Percentiles rank a stretch among this genome's conserved stretches.
phyloP scores from a whole-genome alignment of 169 alveolate species.

The Cryptosporidium meleagridis region DNA sequence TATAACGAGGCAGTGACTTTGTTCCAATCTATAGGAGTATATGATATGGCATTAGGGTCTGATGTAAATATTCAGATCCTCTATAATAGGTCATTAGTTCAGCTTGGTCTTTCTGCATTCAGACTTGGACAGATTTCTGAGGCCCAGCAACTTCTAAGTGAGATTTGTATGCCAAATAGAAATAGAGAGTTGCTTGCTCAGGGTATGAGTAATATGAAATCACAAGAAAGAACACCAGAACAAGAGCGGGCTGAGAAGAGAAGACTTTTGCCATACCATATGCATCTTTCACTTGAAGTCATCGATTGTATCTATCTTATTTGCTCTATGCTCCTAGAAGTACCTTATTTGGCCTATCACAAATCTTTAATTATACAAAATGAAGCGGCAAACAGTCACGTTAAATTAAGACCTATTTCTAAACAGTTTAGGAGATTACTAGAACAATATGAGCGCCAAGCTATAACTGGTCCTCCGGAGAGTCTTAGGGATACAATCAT shows the following conservation, averaged over 20 bases:
- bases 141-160: conserved; percentile 91
- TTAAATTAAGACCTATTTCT: conserved; percentile 80
- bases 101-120: conserved; percentile 96
- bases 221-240: conserved; percentile 92
- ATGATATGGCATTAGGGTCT: conserved; percentile 88
- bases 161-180: conserved; percentile 91
- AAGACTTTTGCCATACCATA: conserved; percentile 95
- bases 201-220: conserved; percentile 88
- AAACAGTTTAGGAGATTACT: conserved; percentile 92
- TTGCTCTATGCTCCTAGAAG: conserved; percentile 92
- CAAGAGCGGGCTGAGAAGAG: conserved; percentile 96
- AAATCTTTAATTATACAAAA: conserved; percentile 77
- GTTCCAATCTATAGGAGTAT: conserved; percentile 87
- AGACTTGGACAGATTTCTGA: conserved; percentile 92
- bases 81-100: conserved; percentile 94
- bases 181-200: conserved; percentile 96
- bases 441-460: conserved; percentile 92
- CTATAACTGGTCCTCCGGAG: conserved; percentile 96
- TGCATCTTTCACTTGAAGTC: conserved; percentile 96
- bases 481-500: conserved; percentile 92
- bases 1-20: conserved; percentile 89
- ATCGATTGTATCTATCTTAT: conserved; percentile 93
- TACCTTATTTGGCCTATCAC: conserved; percentile 90
- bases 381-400: conserved; percentile 75
- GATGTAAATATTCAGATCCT: conserved; percentile 93